Base-by-base conservation (phyloP, 2,329 filamentous ascomycete genomes). In the Grosmannia clavigera region DNA sequence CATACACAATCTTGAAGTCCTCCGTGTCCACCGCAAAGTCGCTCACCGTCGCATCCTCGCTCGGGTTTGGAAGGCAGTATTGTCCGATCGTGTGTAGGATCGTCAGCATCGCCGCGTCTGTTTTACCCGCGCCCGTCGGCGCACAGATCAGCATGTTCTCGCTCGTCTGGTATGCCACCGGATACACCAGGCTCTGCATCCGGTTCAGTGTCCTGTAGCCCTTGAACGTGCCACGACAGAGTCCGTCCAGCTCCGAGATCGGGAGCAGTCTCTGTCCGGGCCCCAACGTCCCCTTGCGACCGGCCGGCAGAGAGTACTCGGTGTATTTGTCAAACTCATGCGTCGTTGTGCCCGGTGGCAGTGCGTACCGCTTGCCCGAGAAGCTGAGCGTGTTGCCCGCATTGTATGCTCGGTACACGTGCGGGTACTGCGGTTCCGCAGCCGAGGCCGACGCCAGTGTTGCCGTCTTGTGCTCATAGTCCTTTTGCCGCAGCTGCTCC, bases 131-230 rank as follows among this genome's bases (percentile, higher is more conserved):
- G 83, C 94, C 94, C 59, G 94, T 99, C 5, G 94, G 94, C 27
- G 94, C 94, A 72, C 94, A 99, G 62, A 99, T 95, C 58, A 99
- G 82, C 92, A 99, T 96, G 66, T 99, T 99, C 74, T 99, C 94
- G 68, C 85, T 96, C 2, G 90, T 96, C 70, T 87, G 90, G 74
- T 99, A 97, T 0, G 92, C 94, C 5, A 99, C 90, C 0, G 91
- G 91, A 68, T 96, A 96, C 0, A 97, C 89, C 55, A 99, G 78
- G 70, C 92, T 97, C 75, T 99, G 94, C 95, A 99, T 99, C 33
- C 95, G 87, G 69, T 99, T 99, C 62, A 99, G 80, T 3, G 88
- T 76, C 73, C 92, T 92, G 77, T 99, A 99, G 0, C 92, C 92
- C 69, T 87, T 89, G 76, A 99, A 99, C 0, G 94, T 99, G n/a